Evolutionary conservation across 2,329 filamentous ascomycete species (phyloP).

Genomic region (Venturia carpophila): DNA sequence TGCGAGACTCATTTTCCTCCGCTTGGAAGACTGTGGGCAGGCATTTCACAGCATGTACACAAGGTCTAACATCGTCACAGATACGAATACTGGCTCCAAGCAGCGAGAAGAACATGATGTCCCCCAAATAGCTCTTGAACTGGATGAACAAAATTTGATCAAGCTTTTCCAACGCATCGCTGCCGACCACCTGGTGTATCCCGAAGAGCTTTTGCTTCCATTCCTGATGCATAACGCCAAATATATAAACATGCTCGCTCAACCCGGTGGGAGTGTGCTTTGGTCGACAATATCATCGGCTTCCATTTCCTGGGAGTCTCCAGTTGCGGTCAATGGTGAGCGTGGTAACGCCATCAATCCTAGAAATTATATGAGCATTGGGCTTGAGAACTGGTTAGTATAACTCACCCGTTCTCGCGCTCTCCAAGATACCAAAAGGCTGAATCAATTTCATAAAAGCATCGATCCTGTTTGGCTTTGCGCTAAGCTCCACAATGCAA

Average conservation of each 20-base stretch:
- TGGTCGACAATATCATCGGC: conserved; percentile 91
- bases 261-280: conserved; percentile 88
- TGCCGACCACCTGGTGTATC: background rate
- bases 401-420: conserved; percentile 66
- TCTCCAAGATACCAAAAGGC: conserved; percentile 94
- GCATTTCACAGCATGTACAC: background rate
- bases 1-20: background rate
- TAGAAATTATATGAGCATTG: conserved; percentile 26
- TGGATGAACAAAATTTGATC: background rate
- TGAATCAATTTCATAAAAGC: conserved; percentile 94
- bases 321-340: conserved; percentile 71
- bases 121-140: background rate
- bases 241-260: conserved; percentile 26
- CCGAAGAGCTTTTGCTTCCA: background rate
- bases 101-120: background rate
- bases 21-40: no score
- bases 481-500: conserved; percentile 94
- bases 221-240: background rate
- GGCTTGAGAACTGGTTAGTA: conserved; percentile 2
- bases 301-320: conserved; percentile 72
- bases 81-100: background rate
- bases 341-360: conserved; percentile 92
- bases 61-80: background rate
- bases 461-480: conserved; percentile 88
- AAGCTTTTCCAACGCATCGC: conserved; percentile 9